A percentile compares a stretch with the other conserved stretches of the same genome.
Evolutionary conservation across 352 stramenopile species (phyloP).

Genomic region (Phytopythium ostracodes): DNA sequence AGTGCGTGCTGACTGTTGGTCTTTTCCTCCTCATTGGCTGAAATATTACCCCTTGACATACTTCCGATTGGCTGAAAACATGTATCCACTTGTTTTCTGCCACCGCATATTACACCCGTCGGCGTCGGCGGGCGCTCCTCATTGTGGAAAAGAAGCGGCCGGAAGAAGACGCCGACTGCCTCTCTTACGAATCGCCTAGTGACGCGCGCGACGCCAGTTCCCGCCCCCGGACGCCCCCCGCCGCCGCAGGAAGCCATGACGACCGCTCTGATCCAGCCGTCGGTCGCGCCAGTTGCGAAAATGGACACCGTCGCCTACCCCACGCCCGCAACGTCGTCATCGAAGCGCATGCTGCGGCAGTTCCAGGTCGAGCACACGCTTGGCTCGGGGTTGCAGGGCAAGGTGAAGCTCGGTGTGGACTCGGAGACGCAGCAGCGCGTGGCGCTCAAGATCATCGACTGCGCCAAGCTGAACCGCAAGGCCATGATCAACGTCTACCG

Average conservation of each 20-base stretch:
- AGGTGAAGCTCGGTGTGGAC: constrained; percentile 88
- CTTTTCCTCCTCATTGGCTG: not conserved
- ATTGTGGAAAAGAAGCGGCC: constrained; percentile 4
- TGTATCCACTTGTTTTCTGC: constrained; percentile 6
- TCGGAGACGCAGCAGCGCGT: constrained; percentile 72
- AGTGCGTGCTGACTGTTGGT: not conserved
- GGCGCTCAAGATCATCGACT: constrained; percentile 90
- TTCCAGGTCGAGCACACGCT: constrained; percentile 78
- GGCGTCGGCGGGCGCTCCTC: not conserved
- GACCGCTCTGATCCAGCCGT: constrained; percentile 21
- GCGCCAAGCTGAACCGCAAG: constrained; percentile 75
- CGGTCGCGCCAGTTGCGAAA: constrained; percentile 25
- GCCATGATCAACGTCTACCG: constrained; percentile 82
- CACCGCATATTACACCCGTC: not conserved
- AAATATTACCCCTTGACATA: not conserved
- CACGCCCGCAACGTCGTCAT: too few relatives aligned
- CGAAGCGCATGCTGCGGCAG: constrained; percentile 60
- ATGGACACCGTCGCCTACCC: constrained; percentile 22
- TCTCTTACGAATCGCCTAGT: not conserved
- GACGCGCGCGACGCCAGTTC: too few relatives aligned
- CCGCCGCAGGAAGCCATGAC: constrained; percentile 11
- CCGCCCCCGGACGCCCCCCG: not conserved
- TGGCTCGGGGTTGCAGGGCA: constrained; percentile 75
- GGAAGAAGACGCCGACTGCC: not conserved
- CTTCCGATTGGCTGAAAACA: constrained; percentile 1